Base-by-base conservation (phyloP, 768 basidiomycete genomes). In the Suillus brevipes region DNA sequence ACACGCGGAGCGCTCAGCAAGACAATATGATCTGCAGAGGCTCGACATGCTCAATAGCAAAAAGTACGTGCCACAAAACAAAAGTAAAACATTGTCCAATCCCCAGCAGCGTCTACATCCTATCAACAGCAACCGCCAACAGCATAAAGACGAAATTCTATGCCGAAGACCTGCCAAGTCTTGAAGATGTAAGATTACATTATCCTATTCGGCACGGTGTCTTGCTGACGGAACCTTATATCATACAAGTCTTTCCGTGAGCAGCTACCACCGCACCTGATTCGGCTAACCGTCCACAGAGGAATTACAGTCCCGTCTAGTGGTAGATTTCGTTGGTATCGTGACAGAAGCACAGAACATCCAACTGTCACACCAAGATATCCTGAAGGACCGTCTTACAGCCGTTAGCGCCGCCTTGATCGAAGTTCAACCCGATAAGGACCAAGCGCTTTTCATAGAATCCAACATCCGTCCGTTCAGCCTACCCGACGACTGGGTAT, bases 21-120 rank as follows among this genome's bases (percentile, higher is more conserved):
- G 84, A 73, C 91, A 93, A 70, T 85, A 85, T 52, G 91, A 92
- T 67, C 88, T 91, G 69, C 91, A 92, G 69, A 84, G 84, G 61
- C 81, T 82, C 40, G 89, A 93, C 47, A 94, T 94, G 92, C 75
- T 87, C 50, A 90, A 89, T 68, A 84, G 86, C 76, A 94, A 94
- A 80, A 94, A 94, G 92, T 93, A 65, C 38, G 78, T 40, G 28
- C 58, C 25, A 31, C 20, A 58, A 58, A 58, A 31, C 18, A 25
- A 49, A 2, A 36, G 58, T 43, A 65, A 34, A 45, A 57, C n/a
- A 9, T 55, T n/a, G 55, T 60, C 6, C 56, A 38, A 52, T 63
- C 28, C 16, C 13, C 47, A 3, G 63, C 62, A 66, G 47, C 60
- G 49, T 28, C 20, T 94, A 92, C 74, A 72, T 94, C 57, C 86